Conservation (phyloP, 306 rosid species). For the Luffa aegyptiaca region DNA sequence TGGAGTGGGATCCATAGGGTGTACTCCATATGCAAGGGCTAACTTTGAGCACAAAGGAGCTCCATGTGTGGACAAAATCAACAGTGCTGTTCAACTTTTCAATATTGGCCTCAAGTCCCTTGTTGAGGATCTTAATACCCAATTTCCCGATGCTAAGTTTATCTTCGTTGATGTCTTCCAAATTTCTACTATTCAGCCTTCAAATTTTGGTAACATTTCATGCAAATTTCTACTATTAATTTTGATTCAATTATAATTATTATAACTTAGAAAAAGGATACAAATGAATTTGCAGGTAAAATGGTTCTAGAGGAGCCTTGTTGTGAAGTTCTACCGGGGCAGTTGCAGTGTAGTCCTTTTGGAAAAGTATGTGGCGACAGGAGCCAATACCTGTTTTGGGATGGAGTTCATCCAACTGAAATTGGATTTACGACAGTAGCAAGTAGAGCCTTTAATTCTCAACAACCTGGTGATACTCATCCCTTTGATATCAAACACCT, state of each 20-base stretch:
- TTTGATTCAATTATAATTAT: too few species aligned
- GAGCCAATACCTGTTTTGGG: slow-evolving; percentile 8
- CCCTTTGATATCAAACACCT: slow-evolving; percentile 15
- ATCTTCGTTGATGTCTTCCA: background rate
- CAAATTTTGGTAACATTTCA: background rate
- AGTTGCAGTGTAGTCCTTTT: background rate
- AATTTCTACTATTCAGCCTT: background rate
- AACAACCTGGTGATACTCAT: background rate
- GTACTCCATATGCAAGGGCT: background rate
- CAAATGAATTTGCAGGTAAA: background rate
- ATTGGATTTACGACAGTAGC: background rate
- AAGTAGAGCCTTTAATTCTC: slow-evolving; percentile 5
- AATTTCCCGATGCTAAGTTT: background rate
- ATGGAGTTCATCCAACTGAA: slow-evolving; percentile 21
- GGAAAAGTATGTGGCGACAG: background rate
- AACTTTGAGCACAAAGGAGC: background rate
- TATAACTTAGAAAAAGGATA: too few species aligned
- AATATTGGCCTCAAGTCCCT: background rate
- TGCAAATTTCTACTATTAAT: background rate
- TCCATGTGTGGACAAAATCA: background rate
- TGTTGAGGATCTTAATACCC: background rate
- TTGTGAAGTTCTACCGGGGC: background rate
- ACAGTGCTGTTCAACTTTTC: background rate
- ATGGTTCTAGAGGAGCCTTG: slow-evolving; percentile 5
- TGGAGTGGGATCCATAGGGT: background rate